A percentile compares a stretch with the other conserved stretches of the same genome.
Conservation (phyloP, 768 basidiomycete genomes). For the Symmetrospora coprosmae region DNA sequence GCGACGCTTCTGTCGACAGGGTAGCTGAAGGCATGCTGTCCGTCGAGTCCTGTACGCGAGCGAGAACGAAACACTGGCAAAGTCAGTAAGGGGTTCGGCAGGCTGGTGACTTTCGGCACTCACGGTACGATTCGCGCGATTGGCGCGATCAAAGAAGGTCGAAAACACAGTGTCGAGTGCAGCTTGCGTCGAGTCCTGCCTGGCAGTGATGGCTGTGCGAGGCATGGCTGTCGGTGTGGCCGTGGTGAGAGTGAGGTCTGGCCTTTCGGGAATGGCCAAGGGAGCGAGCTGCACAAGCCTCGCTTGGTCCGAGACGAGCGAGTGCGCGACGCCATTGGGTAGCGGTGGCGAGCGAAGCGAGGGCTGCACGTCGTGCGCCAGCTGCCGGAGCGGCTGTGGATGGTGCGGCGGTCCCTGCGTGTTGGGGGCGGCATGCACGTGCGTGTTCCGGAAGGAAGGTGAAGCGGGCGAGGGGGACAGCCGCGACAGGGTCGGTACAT, state of each 20-base stretch:
- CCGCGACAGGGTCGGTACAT: no score
- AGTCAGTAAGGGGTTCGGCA: no score
- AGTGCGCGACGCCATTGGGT: background rate
- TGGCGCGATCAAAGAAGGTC: constrained; percentile 20
- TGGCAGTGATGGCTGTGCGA: background rate
- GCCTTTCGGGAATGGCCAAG: constrained; percentile 7
- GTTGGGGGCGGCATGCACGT: no score
- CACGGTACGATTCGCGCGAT: background rate
- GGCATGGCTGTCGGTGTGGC: constrained; percentile 18
- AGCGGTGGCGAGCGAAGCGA: constrained; percentile 11
- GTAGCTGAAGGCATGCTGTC: background rate
- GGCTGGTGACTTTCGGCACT: no score
- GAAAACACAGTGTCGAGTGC: constrained; percentile 20
- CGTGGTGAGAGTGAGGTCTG: constrained; percentile 13
- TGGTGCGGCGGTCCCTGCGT: no score
- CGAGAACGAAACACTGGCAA: no score
- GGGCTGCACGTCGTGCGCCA: background rate
- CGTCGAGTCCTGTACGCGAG: constrained; percentile 20
- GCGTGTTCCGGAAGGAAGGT: no score
- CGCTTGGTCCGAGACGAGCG: background rate
- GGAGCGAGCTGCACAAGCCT: background rate
- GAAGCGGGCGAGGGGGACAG: no score
- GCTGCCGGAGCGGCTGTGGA: no score
- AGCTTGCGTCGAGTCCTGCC: constrained; percentile 20
- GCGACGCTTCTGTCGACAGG: background rate